A percentile compares a stretch with the other conserved stretches of the same genome.
Conservation (phyloP, 805 yeast genomes). For the Myxozyma geophila region DNA sequence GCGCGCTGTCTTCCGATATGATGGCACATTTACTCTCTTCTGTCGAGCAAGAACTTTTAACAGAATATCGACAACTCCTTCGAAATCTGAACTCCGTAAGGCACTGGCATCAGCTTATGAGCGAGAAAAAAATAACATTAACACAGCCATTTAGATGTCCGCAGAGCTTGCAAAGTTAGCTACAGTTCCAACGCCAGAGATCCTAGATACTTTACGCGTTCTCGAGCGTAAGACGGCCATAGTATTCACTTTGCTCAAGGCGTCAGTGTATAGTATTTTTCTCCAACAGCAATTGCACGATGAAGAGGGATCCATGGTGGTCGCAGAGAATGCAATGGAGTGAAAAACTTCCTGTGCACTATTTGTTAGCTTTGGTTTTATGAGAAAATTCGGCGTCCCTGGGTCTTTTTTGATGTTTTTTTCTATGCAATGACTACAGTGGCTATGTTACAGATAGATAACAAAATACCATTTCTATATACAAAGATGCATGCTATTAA, state of each 20-base stretch:
- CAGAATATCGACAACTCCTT: constrained; percentile 23
- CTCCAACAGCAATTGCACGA: constrained; percentile 50
- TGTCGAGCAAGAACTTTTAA: constrained; percentile 27
- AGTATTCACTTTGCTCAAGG: constrained; percentile 68
- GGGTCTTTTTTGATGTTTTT: background rate
- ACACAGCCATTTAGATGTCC: constrained; percentile 20
- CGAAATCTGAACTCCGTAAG: constrained; percentile 22
- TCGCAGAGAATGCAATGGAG: background rate
- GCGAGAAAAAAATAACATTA: background rate
- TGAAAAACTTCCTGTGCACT: background rate
- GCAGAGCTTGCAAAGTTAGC: constrained; percentile 26
- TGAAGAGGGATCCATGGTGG: constrained; percentile 26
- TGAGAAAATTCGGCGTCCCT: background rate
- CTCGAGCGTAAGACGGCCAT: constrained; percentile 67
- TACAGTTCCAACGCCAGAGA: constrained; percentile 41
- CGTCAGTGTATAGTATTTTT: constrained; percentile 70
- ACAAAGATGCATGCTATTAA: background rate
- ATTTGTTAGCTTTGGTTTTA: background rate
- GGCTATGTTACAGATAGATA: background rate
- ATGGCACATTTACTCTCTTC: constrained; percentile 26
- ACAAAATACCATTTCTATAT: background rate
- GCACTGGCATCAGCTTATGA: background rate
- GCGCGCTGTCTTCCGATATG: constrained; percentile 18
- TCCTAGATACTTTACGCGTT: constrained; percentile 58
- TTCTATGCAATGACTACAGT: background rate